Evolutionary conservation across 306 rosid species (phyloP).

Genomic region (Heteromeles arbutifolia): DNA sequence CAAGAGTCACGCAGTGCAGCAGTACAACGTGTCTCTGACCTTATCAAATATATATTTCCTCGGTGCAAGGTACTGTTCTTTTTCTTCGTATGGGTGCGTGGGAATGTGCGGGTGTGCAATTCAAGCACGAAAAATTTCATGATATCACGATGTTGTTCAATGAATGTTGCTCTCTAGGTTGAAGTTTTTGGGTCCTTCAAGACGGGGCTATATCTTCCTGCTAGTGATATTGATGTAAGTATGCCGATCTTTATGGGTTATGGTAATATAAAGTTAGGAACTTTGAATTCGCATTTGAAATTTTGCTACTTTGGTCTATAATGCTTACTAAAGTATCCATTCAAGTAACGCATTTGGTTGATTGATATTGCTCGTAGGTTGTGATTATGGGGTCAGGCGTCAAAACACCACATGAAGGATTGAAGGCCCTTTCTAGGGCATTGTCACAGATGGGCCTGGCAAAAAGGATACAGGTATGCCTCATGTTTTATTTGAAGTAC

Average conservation of each 20-base stretch:
- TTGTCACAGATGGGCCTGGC: slow-evolving; percentile 82
- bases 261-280: neutral
- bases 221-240: slow-evolving; percentile 91
- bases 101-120: neutral
- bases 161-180: slow-evolving; percentile 46
- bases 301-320: neutral
- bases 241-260: neutral
- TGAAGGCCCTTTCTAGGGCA: slow-evolving; percentile 87
- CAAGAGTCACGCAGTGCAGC: slow-evolving; percentile 59
- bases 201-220: slow-evolving; percentile 94
- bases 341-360: neutral
- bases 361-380: slow-evolving; percentile 43
- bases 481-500: neutral
- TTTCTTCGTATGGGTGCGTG: neutral
- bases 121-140: neutral
- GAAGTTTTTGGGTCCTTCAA: slow-evolving; percentile 92
- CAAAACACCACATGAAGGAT: slow-evolving; percentile 70
- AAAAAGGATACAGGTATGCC: slow-evolving; percentile 66
- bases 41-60: slow-evolving; percentile 88
- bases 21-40: slow-evolving; percentile 57
- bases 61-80: slow-evolving; percentile 54
- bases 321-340: neutral
- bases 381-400: slow-evolving; percentile 78
- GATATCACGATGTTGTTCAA: neutral
- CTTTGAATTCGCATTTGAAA: neutral